Evolutionary conservation across 139 green algal genomes (phyloP).

Genomic region (Chlamydomonas asymmetrica): DNA sequence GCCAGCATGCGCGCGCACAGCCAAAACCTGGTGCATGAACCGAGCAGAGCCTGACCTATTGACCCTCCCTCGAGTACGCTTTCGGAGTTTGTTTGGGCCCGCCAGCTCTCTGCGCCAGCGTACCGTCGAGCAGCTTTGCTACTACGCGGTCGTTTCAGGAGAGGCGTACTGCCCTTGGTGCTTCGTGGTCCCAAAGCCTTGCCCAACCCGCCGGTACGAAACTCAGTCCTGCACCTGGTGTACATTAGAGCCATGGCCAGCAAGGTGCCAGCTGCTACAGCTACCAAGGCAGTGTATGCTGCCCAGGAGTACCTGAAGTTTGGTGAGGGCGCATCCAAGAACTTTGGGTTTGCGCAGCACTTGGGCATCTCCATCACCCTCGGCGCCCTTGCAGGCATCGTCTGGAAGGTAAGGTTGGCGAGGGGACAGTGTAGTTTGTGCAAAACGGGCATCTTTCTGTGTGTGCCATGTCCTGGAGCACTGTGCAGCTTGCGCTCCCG

Average conservation of each 20-base stretch:
- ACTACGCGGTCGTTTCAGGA: not conserved
- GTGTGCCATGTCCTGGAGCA: too few species aligned
- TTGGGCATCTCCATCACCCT: conserved; percentile 19
- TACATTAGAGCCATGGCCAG: not conserved
- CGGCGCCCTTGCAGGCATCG: conserved; percentile 31
- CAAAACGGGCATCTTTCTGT: too few species aligned
- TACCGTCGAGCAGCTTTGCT: not conserved
- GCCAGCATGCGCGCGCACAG: too few species aligned
- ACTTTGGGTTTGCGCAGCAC: conserved; percentile 46
- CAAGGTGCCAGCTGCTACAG: conserved; percentile 2
- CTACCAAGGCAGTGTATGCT: conserved; percentile 13
- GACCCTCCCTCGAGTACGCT: too few species aligned
- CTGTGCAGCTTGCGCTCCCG: too few species aligned
- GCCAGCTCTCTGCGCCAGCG: not conserved
- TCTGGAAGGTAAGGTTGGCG: conserved; percentile 52
- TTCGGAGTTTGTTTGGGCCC: not conserved
- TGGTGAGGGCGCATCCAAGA: conserved; percentile 34
- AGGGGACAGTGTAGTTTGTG: too few species aligned
- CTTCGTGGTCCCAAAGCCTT: too few species aligned
- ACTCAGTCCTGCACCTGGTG: not conserved
- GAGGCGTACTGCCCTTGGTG: too few species aligned
- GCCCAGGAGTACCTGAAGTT: conserved; percentile 32
- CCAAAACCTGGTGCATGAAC: too few species aligned
- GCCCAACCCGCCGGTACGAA: not conserved
- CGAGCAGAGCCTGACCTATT: too few species aligned